phyloP scores from a whole-genome alignment of 345 rosid genomes.

The Euphorbia tirucalli region DNA sequence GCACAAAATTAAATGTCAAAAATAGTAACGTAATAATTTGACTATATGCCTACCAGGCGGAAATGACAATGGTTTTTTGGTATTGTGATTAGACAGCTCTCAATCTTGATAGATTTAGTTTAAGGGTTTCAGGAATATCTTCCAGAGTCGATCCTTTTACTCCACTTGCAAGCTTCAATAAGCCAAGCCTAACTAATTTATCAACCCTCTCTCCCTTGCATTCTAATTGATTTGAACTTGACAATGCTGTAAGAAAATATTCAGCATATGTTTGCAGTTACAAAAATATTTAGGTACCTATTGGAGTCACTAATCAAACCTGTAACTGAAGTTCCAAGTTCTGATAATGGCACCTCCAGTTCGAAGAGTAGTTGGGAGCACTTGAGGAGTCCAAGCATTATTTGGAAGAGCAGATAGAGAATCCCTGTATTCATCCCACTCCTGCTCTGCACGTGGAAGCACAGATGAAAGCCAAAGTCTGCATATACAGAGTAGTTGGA shows the following conservation, averaged over 20 bases:
- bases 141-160: slow-evolving; percentile 11
- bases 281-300: neutral
- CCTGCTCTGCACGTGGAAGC: slow-evolving; percentile 9
- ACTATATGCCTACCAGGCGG: slow-evolving; percentile 7
- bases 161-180: slow-evolving; percentile 15
- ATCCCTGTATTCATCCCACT: slow-evolving; percentile 16
- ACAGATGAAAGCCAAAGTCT: slow-evolving; percentile 71
- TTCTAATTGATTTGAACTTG: neutral
- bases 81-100: slow-evolving; percentile 16
- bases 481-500: too few relatives aligned
- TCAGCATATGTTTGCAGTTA: neutral
- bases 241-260: neutral
- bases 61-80: slow-evolving; percentile 12
- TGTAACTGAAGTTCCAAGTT: slow-evolving; percentile 7
- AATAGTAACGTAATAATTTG: neutral
- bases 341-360: slow-evolving; percentile 7
- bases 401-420: slow-evolving; percentile 6
- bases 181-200: slow-evolving; percentile 3
- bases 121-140: slow-evolving; percentile 14
- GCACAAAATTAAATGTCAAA: neutral
- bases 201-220: slow-evolving; percentile 17
- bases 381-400: neutral
- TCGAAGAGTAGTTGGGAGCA: slow-evolving; percentile 13
- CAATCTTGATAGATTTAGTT: slow-evolving; percentile 7
- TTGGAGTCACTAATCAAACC: neutral